Evolutionary conservation across 1,284 basidiomycete genomes (phyloP), one percentile per base, ranked within the genome.

Genomic region (Porogramme epimiltina): DNA sequence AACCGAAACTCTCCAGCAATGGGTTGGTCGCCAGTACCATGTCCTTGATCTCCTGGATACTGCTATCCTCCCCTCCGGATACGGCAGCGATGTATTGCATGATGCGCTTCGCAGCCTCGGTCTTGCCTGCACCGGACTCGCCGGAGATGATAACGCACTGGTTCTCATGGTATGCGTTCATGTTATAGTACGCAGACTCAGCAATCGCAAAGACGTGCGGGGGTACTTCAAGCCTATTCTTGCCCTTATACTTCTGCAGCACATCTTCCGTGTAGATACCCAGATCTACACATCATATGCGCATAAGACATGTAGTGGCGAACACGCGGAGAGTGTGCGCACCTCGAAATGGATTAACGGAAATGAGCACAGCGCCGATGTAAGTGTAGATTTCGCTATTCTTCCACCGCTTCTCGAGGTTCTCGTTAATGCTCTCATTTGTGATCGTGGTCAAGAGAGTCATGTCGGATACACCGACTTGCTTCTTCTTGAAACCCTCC

Each of bases 11-110:
- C 73, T 99, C 97, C 57, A 99, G 77, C 37, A 99, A 73, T 20
- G 97, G 97, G 70, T 99, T 99, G 16, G 97, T 99, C 9, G 97
- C 97, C 38, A 99, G 78, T n/a, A 99, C 97, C 97, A 99, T 99
- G 67, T 99, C 95, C 77, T 99, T 98, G 72, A 99, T 95, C 69
- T 95, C 89, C 68, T 96, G 92, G 58, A 99, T 98, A 61, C 85
- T 87, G 64, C 81, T 86, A 65, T 89, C 88, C 57, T 87, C 82
- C 2, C 89, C 89, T 49, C 92, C 92, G 33, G 93, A 94, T 2
- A 99, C 97, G 5, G 93, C 97, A 11, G 97, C 97, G 61, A 99
- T 98, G 70, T 99, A 99, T 73, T 99, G 95, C 97, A 99, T 99
- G 73, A 99, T 99, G 51, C 95, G 85, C 70, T 98, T 98, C 22